phyloP scores from a whole-genome alignment of 441 rosid genomes.

The Cnidoscolus chayamansa region DNA sequence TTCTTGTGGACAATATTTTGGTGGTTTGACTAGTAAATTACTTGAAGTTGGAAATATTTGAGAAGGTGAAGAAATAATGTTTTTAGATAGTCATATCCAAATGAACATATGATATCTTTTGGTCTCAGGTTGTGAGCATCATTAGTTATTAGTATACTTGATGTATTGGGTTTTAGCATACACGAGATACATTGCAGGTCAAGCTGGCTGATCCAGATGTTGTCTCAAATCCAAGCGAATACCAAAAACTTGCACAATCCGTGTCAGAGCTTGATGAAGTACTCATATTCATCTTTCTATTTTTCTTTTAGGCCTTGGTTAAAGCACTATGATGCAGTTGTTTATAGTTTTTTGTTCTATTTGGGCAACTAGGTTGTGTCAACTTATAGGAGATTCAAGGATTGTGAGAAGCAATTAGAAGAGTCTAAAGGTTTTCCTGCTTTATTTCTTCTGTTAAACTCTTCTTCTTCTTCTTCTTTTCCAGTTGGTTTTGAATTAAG shows the following conservation, averaged over 20 bases:
- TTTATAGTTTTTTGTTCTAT: constrained; percentile 12
- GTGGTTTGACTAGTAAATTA: not conserved
- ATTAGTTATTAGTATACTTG: not conserved
- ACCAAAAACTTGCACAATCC: constrained; percentile 85
- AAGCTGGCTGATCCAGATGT: constrained; percentile 91
- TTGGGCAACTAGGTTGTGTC: constrained; percentile 60
- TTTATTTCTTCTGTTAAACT: constrained; percentile 10
- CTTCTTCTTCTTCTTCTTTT: not conserved
- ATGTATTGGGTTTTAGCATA: not conserved
- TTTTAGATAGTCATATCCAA: not conserved
- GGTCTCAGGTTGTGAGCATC: not conserved
- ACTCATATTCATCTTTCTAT: constrained; percentile 13
- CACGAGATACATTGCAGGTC: constrained; percentile 37
- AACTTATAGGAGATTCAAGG: constrained; percentile 61
- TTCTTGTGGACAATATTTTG: not conserved
- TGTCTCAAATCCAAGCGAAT: constrained; percentile 68
- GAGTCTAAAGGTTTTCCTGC: constrained; percentile 60
- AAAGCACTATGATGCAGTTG: not conserved
- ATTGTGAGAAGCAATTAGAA: constrained; percentile 73
- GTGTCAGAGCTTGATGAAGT: constrained; percentile 86
- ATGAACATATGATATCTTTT: not conserved
- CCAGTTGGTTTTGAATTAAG: constrained; percentile 7
- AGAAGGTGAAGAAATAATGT: not conserved
- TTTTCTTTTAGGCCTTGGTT: constrained; percentile 4
- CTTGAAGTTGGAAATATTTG: not conserved